Conservation (phyloP, 73 alveolate species). For the Vitrella brassicaformis region DNA sequence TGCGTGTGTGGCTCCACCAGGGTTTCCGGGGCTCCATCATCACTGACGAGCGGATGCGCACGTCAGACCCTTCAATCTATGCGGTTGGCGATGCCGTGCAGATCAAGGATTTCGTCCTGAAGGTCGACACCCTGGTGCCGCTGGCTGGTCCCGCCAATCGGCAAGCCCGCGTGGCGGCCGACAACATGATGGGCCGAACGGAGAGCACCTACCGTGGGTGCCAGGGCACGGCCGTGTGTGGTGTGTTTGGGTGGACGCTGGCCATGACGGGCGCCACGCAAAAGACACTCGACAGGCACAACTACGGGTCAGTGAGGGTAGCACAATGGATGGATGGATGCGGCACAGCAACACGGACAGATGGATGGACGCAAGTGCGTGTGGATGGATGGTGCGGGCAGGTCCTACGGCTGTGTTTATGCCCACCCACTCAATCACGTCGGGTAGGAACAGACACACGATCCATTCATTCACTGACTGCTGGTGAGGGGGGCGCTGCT, state of each 20-base stretch:
- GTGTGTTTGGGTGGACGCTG: not conserved
- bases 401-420: not conserved
- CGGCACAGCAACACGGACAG: not conserved
- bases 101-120: not conserved
- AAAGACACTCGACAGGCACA: too few relatives aligned
- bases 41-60: not conserved
- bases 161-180: constrained; percentile 18
- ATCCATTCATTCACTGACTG: not conserved
- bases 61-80: constrained; percentile 5
- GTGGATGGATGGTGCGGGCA: not conserved
- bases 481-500: too few relatives aligned
- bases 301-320: too few relatives aligned
- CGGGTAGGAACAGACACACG: not conserved
- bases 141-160: constrained; percentile 26
- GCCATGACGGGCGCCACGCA: too few relatives aligned
- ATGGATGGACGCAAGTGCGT: constrained; percentile 3
- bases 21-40: not conserved
- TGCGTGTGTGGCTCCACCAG: not conserved
- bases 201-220: not conserved
- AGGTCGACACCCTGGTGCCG: constrained; percentile 1
- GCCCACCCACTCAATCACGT: not conserved
- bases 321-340: too few relatives aligned
- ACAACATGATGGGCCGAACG: constrained; percentile 1
- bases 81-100: constrained; percentile 21
- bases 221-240: not conserved